phyloP scores from a whole-genome alignment of 352 stramenopile species.

The Globisporangium middletonii region DNA sequence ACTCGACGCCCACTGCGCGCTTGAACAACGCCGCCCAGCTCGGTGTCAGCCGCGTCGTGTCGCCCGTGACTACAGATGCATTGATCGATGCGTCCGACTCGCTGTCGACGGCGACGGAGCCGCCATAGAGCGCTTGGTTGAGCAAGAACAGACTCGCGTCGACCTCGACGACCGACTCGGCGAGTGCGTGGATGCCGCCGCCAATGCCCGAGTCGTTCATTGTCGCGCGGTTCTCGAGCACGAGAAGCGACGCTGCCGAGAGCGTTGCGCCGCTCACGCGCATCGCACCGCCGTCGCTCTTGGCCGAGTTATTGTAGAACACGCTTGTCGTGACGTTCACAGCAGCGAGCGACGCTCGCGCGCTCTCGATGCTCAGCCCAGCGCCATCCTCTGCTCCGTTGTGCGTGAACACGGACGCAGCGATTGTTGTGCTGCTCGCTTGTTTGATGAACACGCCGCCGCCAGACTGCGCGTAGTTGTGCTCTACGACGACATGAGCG shows the following conservation, averaged over 20 bases:
- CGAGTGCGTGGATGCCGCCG: constrained; percentile 19
- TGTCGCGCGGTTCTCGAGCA: constrained; percentile 29
- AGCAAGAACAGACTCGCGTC: constrained; percentile 26
- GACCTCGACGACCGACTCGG: constrained; percentile 4
- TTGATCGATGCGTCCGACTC: constrained; percentile 16
- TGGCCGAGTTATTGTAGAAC: constrained; percentile 43
- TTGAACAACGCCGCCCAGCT: constrained; percentile 19
- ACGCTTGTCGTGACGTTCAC: constrained; percentile 12
- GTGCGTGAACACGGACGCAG: constrained; percentile 15
- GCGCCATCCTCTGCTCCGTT: constrained; percentile 22
- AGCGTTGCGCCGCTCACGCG: constrained; percentile 8
- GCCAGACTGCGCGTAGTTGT: constrained; percentile 25
- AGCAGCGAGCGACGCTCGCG: not conserved
- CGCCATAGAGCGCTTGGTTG: constrained; percentile 25
- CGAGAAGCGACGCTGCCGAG: constrained; percentile 6
- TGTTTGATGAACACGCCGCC: constrained; percentile 26
- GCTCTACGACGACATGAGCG: constrained; percentile 14
- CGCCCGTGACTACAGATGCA: constrained; percentile 16
- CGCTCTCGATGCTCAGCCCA: constrained; percentile 17
- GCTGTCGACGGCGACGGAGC: constrained; percentile 19
- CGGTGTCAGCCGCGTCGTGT: constrained; percentile 12
- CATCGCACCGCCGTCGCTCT: constrained; percentile 19
- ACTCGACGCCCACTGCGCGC: constrained; percentile 13
- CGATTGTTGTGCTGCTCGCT: constrained; percentile 9
- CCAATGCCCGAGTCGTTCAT: constrained; percentile 18